Conservation (phyloP, 2,329 filamentous ascomycete genomes). For the Fusarium ambrosium region DNA sequence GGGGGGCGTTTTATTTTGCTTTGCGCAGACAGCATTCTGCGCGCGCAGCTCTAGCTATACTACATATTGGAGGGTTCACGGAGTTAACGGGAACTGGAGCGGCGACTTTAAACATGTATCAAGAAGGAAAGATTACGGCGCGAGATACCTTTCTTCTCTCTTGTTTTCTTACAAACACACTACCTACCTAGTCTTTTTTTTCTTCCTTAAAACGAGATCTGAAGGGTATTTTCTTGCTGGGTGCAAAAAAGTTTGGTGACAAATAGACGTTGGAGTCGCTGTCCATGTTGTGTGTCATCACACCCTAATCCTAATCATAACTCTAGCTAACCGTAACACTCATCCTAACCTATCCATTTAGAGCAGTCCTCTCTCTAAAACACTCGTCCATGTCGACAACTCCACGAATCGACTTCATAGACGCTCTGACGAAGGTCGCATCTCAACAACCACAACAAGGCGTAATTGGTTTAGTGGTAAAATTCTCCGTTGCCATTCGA, state of each 20-base stretch:
- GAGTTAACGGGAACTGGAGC: conserved; percentile 45
- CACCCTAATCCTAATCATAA: too few species aligned
- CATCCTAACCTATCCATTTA: too few species aligned
- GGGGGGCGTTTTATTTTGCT: conserved; percentile 39
- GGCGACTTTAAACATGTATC: conserved; percentile 44
- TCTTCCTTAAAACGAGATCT: conserved; percentile 14
- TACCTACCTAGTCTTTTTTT: conserved; percentile 7
- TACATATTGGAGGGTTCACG: conserved; percentile 29
- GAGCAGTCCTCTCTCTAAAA: too few species aligned
- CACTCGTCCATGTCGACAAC: background rate
- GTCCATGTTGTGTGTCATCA: background rate
- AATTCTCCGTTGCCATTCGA: background rate
- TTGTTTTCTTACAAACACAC: conserved; percentile 26
- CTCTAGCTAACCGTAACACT: too few species aligned
- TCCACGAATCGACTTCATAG: background rate
- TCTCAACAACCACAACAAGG: background rate
- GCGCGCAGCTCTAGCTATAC: conserved; percentile 11
- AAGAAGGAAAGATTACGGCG: conserved; percentile 42
- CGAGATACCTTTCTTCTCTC: conserved; percentile 41
- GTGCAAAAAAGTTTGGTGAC: conserved; percentile 14
- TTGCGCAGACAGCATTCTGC: conserved; percentile 28
- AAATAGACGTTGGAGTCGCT: conserved; percentile 7
- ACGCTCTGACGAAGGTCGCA: background rate
- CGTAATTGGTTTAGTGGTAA: conserved; percentile 2
- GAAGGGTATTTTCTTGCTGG: background rate